Evolutionary conservation across 495 filamentous ascomycete genomes (phyloP), one percentile per base, ranked within the genome.

Genomic region (Evernia prunastri): DNA sequence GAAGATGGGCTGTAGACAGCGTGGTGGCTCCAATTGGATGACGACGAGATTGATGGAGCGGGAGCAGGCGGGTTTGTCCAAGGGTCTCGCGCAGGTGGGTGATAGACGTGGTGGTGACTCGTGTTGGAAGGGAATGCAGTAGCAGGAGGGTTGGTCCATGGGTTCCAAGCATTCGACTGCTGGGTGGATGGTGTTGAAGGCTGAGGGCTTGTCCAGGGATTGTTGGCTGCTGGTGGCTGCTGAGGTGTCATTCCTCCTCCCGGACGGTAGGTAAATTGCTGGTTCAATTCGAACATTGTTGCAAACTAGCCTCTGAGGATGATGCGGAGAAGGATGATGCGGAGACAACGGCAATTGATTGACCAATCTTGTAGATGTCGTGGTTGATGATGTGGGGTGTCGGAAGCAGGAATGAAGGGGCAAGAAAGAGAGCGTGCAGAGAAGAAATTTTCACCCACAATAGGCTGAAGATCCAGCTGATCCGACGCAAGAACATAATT

Each of bases 401-500:
- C n/a, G 57, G 13, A 37, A 65, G 18, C 33, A 18, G 15, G 17
- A 25, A 29, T 27, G 45, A 29, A 53, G 20, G 40, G 53, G 63
- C 25, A 47, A 58, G 54, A 35, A 49, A 31, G 45, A 39, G 12
- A 27, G 53, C 33, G 20, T n/a, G n/a, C n/a, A 27, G 11, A 15
- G 49, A 68, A 59, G 58, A 0, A 33, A 3, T 23, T 1, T 42
- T 29, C 17, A 71, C 68, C 69, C 47, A 68, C 65, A 29, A 59
- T 29, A 35, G 63, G 61, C 51, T 65, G 47, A 17, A 68, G 58
- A 53, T 66, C 54, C 17, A 68, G 33, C 10, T 58, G 56, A 47
- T 64, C 62, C 11, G 63, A 66, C 25, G 66, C 66, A 31, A 70
- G 35, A 27, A 65, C 61, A 39, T 69, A 67, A n/a, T 70, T 63